Base-by-base conservation (phyloP, 208 protist genomes). In the Trypanosoma caninum region DNA sequence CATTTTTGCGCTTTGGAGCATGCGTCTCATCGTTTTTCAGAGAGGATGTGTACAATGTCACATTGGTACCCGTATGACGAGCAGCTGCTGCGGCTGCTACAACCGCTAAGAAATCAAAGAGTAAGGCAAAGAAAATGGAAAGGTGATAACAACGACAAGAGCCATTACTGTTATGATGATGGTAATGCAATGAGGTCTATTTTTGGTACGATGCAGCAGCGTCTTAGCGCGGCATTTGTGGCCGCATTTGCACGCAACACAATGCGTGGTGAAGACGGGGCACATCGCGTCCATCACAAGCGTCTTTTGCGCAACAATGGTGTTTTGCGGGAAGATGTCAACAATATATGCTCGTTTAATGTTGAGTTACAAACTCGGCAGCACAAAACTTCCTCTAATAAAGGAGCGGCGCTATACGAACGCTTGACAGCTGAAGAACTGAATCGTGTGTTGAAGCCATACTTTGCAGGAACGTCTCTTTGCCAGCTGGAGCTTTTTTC, bases 161-260 rank as follows among this genome's bases (percentile, higher is more conserved):
- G 18, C 18, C 8, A 22, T 31, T 25, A 42, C 27, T 44, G 28
- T 44, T 20, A 42, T 42, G 25, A 56, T 4, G 22, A 42, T 22
- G 18, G 16, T 4, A 30, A 28, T 34, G 42, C 16, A 6, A 37
- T 58, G 33, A 33, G n/a, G n/a, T n/a, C n/a, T n/a, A n/a, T 41
- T 3, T 62, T 89, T 51, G 86, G 86, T 4, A 31, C 48, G 28
- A 27, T 59, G 1, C 71, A 86, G 33, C 76, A 84, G 23, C 87
- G 87, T 14, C 69, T 93, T 16, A 76, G 69, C 33, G 82, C 83
- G 11, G 87, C 87, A 2, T 93, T 80, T 57, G 69, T 93, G 0
- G 82, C 87, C 1, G 74, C 83, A 13, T 93, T 86, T 59, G 73
- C 78, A 2, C 57, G 74, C 14, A 72, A 83, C 46, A 93, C 81